phyloP scores from a whole-genome alignment of 1,139 yeast genomes.

The Pichia sp. region DNA sequence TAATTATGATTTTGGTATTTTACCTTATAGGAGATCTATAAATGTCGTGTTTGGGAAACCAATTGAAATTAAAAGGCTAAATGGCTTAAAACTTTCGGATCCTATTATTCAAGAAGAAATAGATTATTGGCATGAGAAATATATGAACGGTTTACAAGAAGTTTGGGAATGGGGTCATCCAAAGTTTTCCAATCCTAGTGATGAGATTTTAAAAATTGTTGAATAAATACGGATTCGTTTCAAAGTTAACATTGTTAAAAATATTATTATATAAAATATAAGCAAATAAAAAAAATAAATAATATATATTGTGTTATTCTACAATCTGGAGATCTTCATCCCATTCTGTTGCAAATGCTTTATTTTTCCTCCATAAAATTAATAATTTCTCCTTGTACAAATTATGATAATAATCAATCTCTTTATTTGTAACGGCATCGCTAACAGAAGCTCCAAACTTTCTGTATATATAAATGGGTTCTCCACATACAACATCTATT shows the following conservation, averaged over 20 bases:
- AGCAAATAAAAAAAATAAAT: not conserved
- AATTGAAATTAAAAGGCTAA: conserved; percentile 33
- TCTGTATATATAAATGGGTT: conserved; percentile 45
- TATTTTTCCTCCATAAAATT: conserved; percentile 64
- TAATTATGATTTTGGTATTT: conserved; percentile 83
- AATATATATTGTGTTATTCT: conserved; percentile 15
- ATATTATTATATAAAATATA: not conserved
- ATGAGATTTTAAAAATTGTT: conserved; percentile 24
- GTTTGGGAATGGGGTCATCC: conserved; percentile 68
- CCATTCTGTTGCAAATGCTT: conserved; percentile 35
- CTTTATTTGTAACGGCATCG: conserved; percentile 41
- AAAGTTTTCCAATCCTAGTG: conserved; percentile 32
- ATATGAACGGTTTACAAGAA: conserved; percentile 58
- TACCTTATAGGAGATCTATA: conserved; percentile 81
- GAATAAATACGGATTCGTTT: conserved; percentile 16
- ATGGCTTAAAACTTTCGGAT: conserved; percentile 22
- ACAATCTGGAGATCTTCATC: conserved; percentile 27
- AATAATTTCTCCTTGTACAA: conserved; percentile 61
- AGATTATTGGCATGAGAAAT: conserved; percentile 65
- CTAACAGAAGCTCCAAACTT: conserved; percentile 18
- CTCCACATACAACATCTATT: conserved; percentile 71
- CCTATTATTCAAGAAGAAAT: conserved; percentile 48
- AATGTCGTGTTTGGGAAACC: conserved; percentile 80
- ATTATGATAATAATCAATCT: conserved; percentile 64
- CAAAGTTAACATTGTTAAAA: not conserved